A percentile compares a stretch with the other conserved stretches of the same genome.
Evolutionary conservation across 2,329 filamentous ascomycete genomes (phyloP).

Genomic region (Fusarium pseudonygamai): DNA sequence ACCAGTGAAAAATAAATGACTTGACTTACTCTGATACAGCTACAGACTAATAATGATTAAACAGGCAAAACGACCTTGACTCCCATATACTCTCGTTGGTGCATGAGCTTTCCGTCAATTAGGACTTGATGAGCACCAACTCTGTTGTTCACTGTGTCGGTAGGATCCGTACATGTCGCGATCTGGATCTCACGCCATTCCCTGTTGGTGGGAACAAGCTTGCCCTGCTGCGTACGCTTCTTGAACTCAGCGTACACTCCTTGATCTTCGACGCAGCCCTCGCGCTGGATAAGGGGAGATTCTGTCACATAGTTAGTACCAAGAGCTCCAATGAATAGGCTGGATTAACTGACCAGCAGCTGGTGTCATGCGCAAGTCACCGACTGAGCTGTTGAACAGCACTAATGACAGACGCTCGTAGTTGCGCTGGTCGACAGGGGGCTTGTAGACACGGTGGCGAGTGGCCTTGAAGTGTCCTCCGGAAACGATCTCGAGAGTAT

Average conservation of each 20-base stretch:
- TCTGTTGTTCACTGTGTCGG: conserved; percentile 52
- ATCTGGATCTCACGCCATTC: conserved; percentile 63
- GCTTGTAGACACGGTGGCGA: conserved; percentile 31
- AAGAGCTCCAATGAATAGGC: no score
- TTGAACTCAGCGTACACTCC: conserved; percentile 59
- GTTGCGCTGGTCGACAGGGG: conserved; percentile 38
- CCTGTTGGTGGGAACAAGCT: conserved; percentile 55
- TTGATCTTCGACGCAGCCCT: conserved; percentile 56
- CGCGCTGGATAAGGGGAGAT: conserved; percentile 45
- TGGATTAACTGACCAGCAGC: no score
- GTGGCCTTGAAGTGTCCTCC: conserved; percentile 37
- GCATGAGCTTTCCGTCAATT: conserved; percentile 56
- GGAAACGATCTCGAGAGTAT: conserved; percentile 32
- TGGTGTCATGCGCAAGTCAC: conserved; percentile 54
- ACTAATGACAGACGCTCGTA: conserved; percentile 54
- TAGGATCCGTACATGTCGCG: conserved; percentile 53
- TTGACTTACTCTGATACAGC: neutral
- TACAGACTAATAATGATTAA: neutral
- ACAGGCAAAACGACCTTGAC: conserved; percentile 57
- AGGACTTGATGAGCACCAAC: conserved; percentile 54
- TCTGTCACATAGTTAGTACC: neutral
- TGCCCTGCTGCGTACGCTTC: conserved; percentile 50
- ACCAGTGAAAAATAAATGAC: neutral
- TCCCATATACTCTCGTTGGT: conserved; percentile 58
- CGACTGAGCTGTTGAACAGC: conserved; percentile 57